phyloP scores from a whole-genome alignment of 1,284 basidiomycete genomes.

The Malassezia obtusa region DNA sequence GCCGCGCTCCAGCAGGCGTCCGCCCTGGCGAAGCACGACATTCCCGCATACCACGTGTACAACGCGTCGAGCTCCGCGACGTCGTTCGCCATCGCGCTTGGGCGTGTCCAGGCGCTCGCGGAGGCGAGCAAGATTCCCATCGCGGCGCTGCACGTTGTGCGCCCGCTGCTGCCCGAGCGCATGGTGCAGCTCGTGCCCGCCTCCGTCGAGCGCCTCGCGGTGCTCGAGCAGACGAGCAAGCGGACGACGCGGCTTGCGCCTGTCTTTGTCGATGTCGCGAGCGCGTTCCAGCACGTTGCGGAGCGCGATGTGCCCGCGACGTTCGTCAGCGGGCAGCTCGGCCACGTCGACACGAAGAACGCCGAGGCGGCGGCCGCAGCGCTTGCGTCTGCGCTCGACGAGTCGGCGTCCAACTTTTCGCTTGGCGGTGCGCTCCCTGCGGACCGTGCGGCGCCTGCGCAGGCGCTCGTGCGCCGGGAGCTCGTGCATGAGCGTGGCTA shows the following conservation, averaged over 20 bases:
- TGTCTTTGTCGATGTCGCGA: constrained; percentile 71
- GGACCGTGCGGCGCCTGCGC: constrained; percentile 49
- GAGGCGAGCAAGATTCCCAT: constrained; percentile 55
- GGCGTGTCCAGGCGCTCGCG: constrained; percentile 30
- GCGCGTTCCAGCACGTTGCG: constrained; percentile 60
- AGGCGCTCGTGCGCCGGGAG: constrained; percentile 38
- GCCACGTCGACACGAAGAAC: constrained; percentile 20
- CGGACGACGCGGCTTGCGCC: constrained; percentile 80
- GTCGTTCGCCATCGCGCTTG: constrained; percentile 35
- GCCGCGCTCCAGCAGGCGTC: constrained; percentile 35
- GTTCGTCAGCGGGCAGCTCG: constrained; percentile 30
- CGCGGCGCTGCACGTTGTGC: constrained; percentile 62
- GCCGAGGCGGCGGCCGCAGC: constrained; percentile 27
- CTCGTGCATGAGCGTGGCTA: constrained; percentile 86
- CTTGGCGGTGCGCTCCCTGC: constrained; percentile 48
- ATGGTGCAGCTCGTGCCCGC: constrained; percentile 60
- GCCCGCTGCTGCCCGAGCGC: constrained; percentile 62
- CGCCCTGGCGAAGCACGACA: constrained; percentile 25
- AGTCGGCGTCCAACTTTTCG: constrained; percentile 27
- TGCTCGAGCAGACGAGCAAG: constrained; percentile 68
- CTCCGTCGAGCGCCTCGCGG: constrained; percentile 63
- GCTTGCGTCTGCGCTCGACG: constrained; percentile 22
- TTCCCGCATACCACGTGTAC: constrained; percentile 35
- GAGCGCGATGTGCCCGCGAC: constrained; percentile 41
- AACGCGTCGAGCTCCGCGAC: constrained; percentile 22